phyloP scores from a whole-genome alignment of 495 filamentous ascomycete species.

The Annulohypoxylon maeteangense region DNA sequence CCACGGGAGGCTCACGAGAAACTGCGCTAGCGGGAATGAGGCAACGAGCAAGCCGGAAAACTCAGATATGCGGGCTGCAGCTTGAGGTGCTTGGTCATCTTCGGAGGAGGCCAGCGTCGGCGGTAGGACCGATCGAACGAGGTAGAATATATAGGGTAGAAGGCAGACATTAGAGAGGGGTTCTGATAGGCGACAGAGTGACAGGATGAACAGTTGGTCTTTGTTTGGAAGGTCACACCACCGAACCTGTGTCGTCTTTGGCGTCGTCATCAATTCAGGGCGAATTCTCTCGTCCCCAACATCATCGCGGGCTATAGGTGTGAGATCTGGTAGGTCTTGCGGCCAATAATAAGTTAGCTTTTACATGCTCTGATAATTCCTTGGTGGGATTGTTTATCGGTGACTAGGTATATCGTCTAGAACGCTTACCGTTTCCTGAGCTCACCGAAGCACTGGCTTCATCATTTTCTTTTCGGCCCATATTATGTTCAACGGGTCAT shows the following conservation, averaged over 20 bases:
- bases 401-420: neutral
- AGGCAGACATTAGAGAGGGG: slow-evolving; percentile 62
- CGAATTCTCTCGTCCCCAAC: slow-evolving; percentile 3
- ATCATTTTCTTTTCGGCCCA: slow-evolving; percentile 26
- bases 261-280: neutral
- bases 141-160: slow-evolving; percentile 67
- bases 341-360: neutral
- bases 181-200: slow-evolving; percentile 63
- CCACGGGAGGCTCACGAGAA: slow-evolving; percentile 79
- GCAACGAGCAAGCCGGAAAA: slow-evolving; percentile 76
- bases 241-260: slow-evolving; percentile 32
- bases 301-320: slow-evolving; percentile 7
- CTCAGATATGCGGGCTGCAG: slow-evolving; percentile 50
- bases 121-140: slow-evolving; percentile 61
- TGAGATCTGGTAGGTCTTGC: slow-evolving; percentile 15
- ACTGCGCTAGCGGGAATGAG: slow-evolving; percentile 79
- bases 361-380: neutral
- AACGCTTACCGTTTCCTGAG: slow-evolving; percentile 33
- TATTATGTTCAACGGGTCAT: slow-evolving; percentile 8
- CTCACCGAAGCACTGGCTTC: slow-evolving; percentile 5
- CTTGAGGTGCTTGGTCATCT: slow-evolving; percentile 34
- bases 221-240: slow-evolving; percentile 61
- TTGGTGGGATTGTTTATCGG: neutral
- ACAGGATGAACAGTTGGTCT: slow-evolving; percentile 62
- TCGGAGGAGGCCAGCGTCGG: slow-evolving; percentile 18